Evolutionary conservation across 208 protist species (phyloP).

Genomic region (Leishmania tarentolae): DNA sequence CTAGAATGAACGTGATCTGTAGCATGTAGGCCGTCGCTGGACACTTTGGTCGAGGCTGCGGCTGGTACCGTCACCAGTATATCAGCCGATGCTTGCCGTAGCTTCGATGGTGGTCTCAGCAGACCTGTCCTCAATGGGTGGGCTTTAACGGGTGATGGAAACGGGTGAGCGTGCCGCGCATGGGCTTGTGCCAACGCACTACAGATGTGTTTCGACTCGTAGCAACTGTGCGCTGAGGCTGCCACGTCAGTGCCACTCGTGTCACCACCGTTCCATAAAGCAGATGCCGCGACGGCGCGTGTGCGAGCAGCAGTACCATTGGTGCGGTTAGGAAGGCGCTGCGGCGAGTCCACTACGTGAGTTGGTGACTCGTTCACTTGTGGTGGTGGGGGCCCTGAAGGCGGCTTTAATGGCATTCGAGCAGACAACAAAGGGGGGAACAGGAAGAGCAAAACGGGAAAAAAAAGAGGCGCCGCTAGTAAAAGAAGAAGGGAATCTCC

Average conservation of each 20-base stretch:
- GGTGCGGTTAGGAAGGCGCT: conserved; percentile 8
- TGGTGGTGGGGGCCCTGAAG: conserved; percentile 5
- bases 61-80: not conserved
- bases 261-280: not conserved
- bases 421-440: not conserved
- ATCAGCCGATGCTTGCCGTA: not conserved
- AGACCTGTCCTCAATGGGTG: not conserved
- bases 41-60: not conserved
- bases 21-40: not conserved
- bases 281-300: not conserved
- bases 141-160: not conserved
- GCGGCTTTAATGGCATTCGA: conserved; percentile 18
- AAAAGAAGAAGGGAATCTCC: not conserved
- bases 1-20: not conserved
- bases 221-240: not conserved
- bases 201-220: not conserved
- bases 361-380: conserved; percentile 7
- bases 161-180: not conserved
- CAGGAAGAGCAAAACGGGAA: not conserved
- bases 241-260: not conserved
- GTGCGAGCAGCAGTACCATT: not conserved
- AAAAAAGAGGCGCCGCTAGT: too few species aligned
- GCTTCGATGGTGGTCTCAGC: not conserved
- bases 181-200: not conserved
- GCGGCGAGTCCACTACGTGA: conserved; percentile 9